These are phyloP conservation scores for Fraxinus albicans DNA, from an alignment of 305 asterid genomes.

Conservation along the genomic window DNA sequence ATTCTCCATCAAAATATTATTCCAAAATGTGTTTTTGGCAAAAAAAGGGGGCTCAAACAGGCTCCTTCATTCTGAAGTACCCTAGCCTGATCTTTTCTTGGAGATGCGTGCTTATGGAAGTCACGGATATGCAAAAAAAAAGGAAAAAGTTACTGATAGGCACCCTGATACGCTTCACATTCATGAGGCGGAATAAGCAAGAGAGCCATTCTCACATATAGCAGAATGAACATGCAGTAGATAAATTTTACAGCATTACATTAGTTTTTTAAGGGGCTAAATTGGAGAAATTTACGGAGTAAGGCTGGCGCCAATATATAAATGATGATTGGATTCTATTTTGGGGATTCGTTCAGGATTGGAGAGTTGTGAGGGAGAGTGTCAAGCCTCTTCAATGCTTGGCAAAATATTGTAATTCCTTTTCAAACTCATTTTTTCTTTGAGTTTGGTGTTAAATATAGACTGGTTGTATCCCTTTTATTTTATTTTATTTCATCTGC, in stretches of 20 bases:
- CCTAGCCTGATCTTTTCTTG: background rate
- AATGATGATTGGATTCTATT: background rate
- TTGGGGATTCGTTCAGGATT: background rate
- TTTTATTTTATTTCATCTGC: background rate
- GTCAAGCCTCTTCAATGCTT: background rate
- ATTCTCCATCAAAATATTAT: no score
- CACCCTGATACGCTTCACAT: background rate
- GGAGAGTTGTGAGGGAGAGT: background rate
- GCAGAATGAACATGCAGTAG: background rate
- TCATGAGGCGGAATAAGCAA: background rate
- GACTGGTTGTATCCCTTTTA: background rate
- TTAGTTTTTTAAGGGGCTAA: background rate
- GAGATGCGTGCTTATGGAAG: background rate
- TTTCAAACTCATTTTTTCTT: background rate
- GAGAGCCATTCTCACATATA: background rate
- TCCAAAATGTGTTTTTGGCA: no score
- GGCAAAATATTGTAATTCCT: background rate
- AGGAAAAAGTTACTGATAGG: background rate
- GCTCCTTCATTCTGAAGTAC: background rate
- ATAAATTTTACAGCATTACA: background rate
- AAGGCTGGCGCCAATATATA: background rate
- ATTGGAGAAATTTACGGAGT: background rate
- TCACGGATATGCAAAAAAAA: background rate
- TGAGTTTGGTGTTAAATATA: background rate
- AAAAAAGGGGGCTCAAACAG: no score